Evolutionary conservation across 306 rosid genomes (phyloP).

Genomic region (Quercus suber): DNA sequence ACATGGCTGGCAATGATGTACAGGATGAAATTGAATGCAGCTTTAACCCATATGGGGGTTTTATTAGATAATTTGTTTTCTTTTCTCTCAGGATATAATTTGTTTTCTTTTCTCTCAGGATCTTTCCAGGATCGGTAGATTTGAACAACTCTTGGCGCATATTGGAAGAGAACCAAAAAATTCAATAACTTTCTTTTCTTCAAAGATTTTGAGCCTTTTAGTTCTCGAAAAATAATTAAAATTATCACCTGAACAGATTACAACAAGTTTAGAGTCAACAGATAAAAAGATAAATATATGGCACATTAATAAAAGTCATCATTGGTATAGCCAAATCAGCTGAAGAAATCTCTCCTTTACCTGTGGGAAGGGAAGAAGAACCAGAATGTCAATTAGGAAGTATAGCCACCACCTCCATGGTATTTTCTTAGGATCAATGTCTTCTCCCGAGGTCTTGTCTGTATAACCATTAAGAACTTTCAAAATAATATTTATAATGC

Average conservation of each 20-base stretch:
- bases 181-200: constrained; percentile 75
- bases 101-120: too few species aligned
- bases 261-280: constrained; percentile 14
- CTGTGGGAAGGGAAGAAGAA: constrained; percentile 95
- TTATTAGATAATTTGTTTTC: too few species aligned
- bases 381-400: constrained; percentile 86
- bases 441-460: constrained; percentile 71
- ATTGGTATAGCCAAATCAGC: neutral
- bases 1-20: constrained; percentile 35
- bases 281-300: neutral
- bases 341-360: constrained; percentile 29
- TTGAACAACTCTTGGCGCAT: constrained; percentile 70
- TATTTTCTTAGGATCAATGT: too few species aligned
- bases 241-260: constrained; percentile 55
- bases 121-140: constrained; percentile 76
- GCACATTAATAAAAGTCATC: too few species aligned
- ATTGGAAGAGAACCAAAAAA: constrained; percentile 66
- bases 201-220: constrained; percentile 52
- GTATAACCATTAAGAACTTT: constrained; percentile 77
- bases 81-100: too few species aligned
- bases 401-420: constrained; percentile 42
- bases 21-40: constrained; percentile 23
- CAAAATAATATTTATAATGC: constrained; percentile 71
- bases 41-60: constrained; percentile 84
- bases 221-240: constrained; percentile 56